These are phyloP conservation scores for Apiospora malaysiana DNA, from an alignment of 2,329 filamentous ascomycete species.

Conservation along the genomic window DNA sequence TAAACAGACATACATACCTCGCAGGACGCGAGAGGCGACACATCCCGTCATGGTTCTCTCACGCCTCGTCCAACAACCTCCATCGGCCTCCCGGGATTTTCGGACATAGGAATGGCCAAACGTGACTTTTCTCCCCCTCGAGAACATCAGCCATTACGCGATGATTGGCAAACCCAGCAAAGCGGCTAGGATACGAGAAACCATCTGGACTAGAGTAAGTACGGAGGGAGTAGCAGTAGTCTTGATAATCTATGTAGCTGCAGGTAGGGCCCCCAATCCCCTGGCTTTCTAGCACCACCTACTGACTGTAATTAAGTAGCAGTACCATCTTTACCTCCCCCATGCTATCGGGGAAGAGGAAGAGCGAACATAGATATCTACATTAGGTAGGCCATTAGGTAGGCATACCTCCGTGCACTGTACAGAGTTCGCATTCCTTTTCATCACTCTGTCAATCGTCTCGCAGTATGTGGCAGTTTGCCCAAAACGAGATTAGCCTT, in stretches of 20 bases:
- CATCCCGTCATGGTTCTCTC: background rate
- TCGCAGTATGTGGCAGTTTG: slow-evolving; percentile 2
- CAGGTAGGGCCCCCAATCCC: background rate
- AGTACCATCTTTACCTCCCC: background rate
- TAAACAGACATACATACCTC: background rate
- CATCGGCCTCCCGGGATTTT: background rate
- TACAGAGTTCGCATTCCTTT: background rate
- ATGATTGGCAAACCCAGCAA: background rate
- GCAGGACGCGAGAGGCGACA: background rate
- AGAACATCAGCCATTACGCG: background rate
- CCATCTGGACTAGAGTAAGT: background rate
- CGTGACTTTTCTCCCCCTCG: background rate
- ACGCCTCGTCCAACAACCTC: background rate
- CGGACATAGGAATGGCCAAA: slow-evolving; percentile 4
- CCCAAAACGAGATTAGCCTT: slow-evolving; percentile 16
- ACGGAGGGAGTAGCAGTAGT: too few species aligned
- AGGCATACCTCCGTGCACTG: background rate
- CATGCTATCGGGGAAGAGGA: too few species aligned
- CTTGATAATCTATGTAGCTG: background rate
- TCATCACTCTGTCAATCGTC: background rate
- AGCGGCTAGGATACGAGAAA: background rate
- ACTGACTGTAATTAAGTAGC: background rate
- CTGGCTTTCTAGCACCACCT: background rate
- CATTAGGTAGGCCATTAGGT: too few species aligned
- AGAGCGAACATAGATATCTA: too few species aligned